These are phyloP conservation scores for Physcomitrium patens DNA, from an alignment of 225 moss, liverwort and hornwort genomes.

Conservation along the genomic window DNA sequence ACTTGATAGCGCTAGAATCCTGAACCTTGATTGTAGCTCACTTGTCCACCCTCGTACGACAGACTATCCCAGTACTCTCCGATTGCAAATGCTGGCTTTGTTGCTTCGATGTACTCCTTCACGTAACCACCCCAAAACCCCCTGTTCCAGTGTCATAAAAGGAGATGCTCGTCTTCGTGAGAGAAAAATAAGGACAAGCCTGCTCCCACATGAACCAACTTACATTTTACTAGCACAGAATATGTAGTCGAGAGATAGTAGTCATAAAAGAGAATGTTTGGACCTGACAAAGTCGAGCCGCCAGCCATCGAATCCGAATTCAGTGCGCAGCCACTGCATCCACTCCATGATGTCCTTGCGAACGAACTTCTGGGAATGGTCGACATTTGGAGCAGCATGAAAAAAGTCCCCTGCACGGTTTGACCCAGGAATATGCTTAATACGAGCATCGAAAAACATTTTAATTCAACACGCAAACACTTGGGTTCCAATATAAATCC, in stretches of 20 bases:
- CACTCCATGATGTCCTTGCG: conserved; percentile 73
- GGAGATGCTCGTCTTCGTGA: conserved; percentile 15
- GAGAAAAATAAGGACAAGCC: background rate
- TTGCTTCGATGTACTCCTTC: conserved; percentile 83
- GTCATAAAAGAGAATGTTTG: conserved; percentile 1
- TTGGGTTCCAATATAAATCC: no score
- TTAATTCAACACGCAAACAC: no score
- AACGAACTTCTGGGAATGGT: conserved; percentile 91
- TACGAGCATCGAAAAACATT: background rate
- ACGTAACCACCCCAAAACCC: conserved; percentile 93
- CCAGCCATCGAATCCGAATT: conserved; percentile 88
- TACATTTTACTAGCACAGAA: background rate
- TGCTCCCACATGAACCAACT: conserved; percentile 5
- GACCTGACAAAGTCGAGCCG: conserved; percentile 95
- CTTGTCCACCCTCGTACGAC: conserved; percentile 79
- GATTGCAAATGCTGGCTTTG: conserved; percentile 78
- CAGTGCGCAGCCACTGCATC: conserved; percentile 82
- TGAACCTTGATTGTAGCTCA: conserved; percentile 85
- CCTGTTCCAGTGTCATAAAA: conserved; percentile 47
- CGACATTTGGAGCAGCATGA: conserved; percentile 90
- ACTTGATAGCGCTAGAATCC: conserved; percentile 1
- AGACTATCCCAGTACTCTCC: conserved; percentile 94
- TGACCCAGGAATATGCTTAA: conserved; percentile 9
- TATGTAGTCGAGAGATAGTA: background rate
- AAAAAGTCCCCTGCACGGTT: conserved; percentile 73